A percentile compares a stretch with the other conserved stretches of the same genome.
Evolutionary conservation across 202 grass and related monocot genomes (phyloP).

Genomic region (Zizania palustris): DNA sequence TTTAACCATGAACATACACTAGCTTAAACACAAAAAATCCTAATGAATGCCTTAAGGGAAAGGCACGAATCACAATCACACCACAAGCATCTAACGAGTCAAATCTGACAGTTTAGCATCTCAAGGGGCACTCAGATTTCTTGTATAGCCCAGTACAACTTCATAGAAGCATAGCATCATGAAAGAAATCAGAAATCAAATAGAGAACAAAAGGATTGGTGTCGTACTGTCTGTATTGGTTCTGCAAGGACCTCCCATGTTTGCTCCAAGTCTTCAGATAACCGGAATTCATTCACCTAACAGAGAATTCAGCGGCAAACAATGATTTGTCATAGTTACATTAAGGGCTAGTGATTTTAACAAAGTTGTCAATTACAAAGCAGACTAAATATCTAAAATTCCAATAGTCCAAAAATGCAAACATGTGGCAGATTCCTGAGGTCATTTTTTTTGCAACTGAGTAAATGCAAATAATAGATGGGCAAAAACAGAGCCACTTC

Average conservation of each 20-base stretch:
- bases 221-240: slow-evolving; percentile 83
- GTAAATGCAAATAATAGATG: slow-evolving; percentile 5
- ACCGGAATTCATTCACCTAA: slow-evolving; percentile 72
- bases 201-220: not conserved
- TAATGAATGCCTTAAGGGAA: not conserved
- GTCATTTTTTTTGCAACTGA: not conserved
- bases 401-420: slow-evolving; percentile 35
- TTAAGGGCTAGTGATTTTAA: not conserved
- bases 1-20: not conserved
- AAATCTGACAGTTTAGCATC: not conserved
- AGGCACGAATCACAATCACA: not conserved
- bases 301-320: slow-evolving; percentile 17
- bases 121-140: not conserved
- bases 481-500: slow-evolving; percentile 1
- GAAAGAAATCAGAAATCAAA: slow-evolving; percentile 12
- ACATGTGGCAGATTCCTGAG: not conserved
- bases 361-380: slow-evolving; percentile 9
- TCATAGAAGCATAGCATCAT: not conserved
- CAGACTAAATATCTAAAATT: not conserved
- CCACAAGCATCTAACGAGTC: slow-evolving; percentile 1
- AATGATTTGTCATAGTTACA: slow-evolving; percentile 5
- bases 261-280: slow-evolving; percentile 81
- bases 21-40: not conserved
- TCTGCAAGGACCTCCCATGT: slow-evolving; percentile 97
- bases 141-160: not conserved